Base-by-base conservation (phyloP, 139 green algal species). In the Coelastrella sp. region DNA sequence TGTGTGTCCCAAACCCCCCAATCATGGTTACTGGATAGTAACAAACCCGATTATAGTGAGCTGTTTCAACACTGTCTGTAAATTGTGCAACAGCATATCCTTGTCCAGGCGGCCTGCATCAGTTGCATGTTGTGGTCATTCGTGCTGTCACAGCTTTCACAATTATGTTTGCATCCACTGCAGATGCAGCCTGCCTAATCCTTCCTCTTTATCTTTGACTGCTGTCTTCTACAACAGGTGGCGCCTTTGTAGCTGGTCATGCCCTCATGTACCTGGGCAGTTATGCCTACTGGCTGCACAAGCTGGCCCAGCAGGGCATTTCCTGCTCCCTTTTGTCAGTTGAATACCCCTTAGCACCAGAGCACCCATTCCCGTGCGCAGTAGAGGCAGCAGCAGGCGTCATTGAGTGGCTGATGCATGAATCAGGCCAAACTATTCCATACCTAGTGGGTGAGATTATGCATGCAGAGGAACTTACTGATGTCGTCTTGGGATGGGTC, bases 331-430 rank as follows among this genome's bases (percentile, higher is more conserved):
- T 89, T 14, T 17, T 89, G 14, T 80, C 59, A 22, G 84, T 89
- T 15, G 84, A 89, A 27, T 89, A 89, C 84, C 84, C 84, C 56
- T 72, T 89, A 56, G 70, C 70, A 8, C 84, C 84, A 24, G 84
- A 89, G 24, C 84, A 89, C 56, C 84, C 84, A 8, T 89, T 89
- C 49, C 84, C 84, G 56, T 57, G 25, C 24, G 84, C 56, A 4
- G 56, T 89, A 7, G 57, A 89, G 56, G 70, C 84, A 24, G 66
- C 49, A 58, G 84, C 84, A 19, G 84, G 24, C 7, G 56, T 58
- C 11, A 27, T 83, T n/a, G 22, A 89, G 70, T 89, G 84, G 84
- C 70, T 89, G 84, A 14, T 59, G 56, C 15, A 70, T 6, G 57
- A 82, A 20, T 81, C 65, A 4, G 84, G 84, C 14, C 68, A 82